Percentiles rank a stretch among this genome's conserved stretches.
Evolutionary conservation across 371 early-diverging fungal species (phyloP).

Genomic region (Capniomyces stellatus): DNA sequence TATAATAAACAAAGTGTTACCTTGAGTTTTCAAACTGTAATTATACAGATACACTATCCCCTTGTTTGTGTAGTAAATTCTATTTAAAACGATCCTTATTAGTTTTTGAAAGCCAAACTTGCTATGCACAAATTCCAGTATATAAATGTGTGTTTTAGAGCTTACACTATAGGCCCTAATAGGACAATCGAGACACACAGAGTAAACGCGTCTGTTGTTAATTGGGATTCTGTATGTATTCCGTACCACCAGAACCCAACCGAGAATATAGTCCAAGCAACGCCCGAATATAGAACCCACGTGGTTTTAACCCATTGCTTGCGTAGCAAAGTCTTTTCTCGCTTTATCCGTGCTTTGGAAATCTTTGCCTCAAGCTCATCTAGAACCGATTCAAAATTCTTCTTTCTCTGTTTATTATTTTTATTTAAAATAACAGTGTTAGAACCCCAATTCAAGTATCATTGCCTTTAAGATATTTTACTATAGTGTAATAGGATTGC

Average conservation of each 20-base stretch:
- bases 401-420: constrained; percentile 23
- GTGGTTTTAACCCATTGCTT: constrained; percentile 40
- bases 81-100: constrained; percentile 2
- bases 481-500: too few species aligned
- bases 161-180: constrained; percentile 35
- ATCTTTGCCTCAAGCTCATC: constrained; percentile 58
- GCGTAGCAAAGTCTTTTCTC: constrained; percentile 38
- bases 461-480: too few species aligned
- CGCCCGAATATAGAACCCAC: constrained; percentile 50
- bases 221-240: constrained; percentile 23
- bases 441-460: too few species aligned
- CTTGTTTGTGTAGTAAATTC: constrained; percentile 11
- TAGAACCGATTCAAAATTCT: constrained; percentile 63
- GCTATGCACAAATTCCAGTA: neutral
- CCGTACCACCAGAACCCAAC: constrained; percentile 35
- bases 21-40: constrained; percentile 18
- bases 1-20: too few species aligned
- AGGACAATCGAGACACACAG: constrained; percentile 29
- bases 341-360: constrained; percentile 41
- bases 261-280: constrained; percentile 43
- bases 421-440: too few species aligned
- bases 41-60: constrained; percentile 9
- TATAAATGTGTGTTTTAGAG: neutral
- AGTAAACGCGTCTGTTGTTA: constrained; percentile 26
- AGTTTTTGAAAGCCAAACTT: neutral